phyloP scores from a whole-genome alignment of 345 rosid species.

The Sapria himalayana region DNA sequence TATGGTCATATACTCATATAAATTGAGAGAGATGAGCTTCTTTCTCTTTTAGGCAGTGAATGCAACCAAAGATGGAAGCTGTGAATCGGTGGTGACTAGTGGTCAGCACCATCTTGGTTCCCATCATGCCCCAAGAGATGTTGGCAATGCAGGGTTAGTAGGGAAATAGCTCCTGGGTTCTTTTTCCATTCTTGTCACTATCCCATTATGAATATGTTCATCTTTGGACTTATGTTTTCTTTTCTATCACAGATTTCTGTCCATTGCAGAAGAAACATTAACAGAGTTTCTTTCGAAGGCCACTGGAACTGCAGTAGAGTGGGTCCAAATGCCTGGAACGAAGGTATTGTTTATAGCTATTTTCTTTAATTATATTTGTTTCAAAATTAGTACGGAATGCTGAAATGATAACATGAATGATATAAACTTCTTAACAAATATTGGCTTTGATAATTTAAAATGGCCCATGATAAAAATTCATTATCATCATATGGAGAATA shows the following conservation, averaged over 20 bases:
- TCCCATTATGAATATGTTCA: conserved; percentile 9
- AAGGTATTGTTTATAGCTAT: conserved; percentile 32
- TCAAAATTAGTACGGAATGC: too few relatives aligned
- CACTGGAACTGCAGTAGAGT: conserved; percentile 99
- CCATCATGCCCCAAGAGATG: conserved; percentile 98
- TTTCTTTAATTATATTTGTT: conserved; percentile 5
- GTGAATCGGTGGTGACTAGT: conserved; percentile 95
- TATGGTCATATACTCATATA: too few relatives aligned
- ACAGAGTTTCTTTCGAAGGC: conserved; percentile 99
- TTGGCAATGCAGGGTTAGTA: conserved; percentile 99
- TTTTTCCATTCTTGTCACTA: conserved; percentile 17
- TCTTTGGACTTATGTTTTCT: conserved; percentile 11
- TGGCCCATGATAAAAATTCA: too few relatives aligned
- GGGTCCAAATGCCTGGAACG: conserved; percentile 99
- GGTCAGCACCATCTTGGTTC: conserved; percentile 93
- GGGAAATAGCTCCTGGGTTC: conserved; percentile 21
- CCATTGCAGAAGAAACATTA: conserved; percentile 99
- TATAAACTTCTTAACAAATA: too few relatives aligned
- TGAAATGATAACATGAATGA: too few relatives aligned
- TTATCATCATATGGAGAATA: too few relatives aligned
- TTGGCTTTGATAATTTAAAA: too few relatives aligned
- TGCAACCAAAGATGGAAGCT: conserved; percentile 91
- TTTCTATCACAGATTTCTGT: conserved; percentile 56
- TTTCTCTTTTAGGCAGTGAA: conserved; percentile 45
- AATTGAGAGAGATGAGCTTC: neutral